phyloP scores from a whole-genome alignment of 169 alveolate genomes.

The Babesia ovata region DNA sequence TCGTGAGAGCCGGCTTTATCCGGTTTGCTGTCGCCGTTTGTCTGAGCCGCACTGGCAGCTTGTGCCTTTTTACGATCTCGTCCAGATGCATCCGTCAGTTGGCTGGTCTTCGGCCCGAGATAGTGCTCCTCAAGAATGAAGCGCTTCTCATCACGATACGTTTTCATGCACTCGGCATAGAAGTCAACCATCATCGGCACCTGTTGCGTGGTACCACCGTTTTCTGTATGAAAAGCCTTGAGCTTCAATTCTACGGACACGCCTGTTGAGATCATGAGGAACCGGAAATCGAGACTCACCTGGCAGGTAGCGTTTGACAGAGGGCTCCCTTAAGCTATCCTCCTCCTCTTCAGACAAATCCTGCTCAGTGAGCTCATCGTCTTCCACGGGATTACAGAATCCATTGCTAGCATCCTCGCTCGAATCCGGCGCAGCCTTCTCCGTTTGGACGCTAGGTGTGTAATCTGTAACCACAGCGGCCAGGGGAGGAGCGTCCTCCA shows the following conservation, averaged over 20 bases:
- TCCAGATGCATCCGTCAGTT: background rate
- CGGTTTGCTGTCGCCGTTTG: background rate
- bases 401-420: constrained; percentile 6
- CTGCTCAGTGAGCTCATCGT: constrained; percentile 57
- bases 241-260: constrained; percentile 58
- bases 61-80: background rate
- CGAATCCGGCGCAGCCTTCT: background rate
- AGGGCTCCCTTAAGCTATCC: constrained; percentile 44
- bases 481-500: background rate
- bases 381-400: background rate
- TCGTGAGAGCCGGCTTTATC: background rate
- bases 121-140: constrained; percentile 73
- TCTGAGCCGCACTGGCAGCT: background rate
- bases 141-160: constrained; percentile 70
- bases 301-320: constrained; percentile 59
- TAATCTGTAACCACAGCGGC: background rate
- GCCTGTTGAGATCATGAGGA: constrained; percentile 24
- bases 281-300: constrained; percentile 12
- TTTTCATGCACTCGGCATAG: constrained; percentile 74
- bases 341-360: constrained; percentile 70
- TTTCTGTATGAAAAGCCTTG: constrained; percentile 9
- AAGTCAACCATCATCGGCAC: constrained; percentile 72
- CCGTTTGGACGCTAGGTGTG: background rate
- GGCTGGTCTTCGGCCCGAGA: constrained; percentile 8
- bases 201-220: constrained; percentile 6